Evolutionary conservation across 2,329 filamentous ascomycete species (phyloP), one percentile per base, ranked within the genome.

Genomic region (Podosphaera leucotricha): DNA sequence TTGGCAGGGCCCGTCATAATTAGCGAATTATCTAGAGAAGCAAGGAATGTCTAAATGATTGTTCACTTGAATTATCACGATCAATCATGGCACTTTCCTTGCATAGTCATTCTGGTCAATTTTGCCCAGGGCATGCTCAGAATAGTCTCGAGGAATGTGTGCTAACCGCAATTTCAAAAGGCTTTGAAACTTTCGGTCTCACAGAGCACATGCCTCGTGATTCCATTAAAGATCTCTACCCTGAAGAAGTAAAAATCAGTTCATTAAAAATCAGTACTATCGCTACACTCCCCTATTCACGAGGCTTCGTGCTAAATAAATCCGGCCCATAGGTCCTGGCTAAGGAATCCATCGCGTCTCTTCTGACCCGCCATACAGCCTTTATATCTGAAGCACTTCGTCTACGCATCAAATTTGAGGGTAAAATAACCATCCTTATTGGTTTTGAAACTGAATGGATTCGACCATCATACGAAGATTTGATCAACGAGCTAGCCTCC

Each of bases 21-120:
- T n/a, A n/a, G n/a, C n/a, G n/a, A n/a, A n/a, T n/a, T n/a, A n/a
- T n/a, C n/a, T n/a, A n/a, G n/a, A n/a, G n/a, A n/a, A n/a, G n/a
- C n/a, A n/a, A n/a, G n/a, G n/a, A n/a, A n/a, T n/a, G n/a, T n/a
- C n/a, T n/a, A n/a, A n/a, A n/a, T n/a, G n/a, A n/a, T n/a, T n/a
- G n/a, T n/a, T n/a, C n/a, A n/a, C n/a, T n/a, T n/a, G n/a, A n/a
- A n/a, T n/a, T n/a, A n/a, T n/a, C n/a, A n/a, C n/a, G n/a, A n/a
- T 28, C 24, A 28, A 41, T 2, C 11, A 95, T 95, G 90, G 86
- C 87, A 1, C 93, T 92, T 64, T 92, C 90, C 3, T 92, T 95
- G 67, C 90, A 98, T 62, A 92, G 84, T 57, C 90, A 98, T 64
- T 95, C 90, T 33, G 90, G 90, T 50, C 83, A 98, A 60, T 98